Base-by-base conservation (phyloP, 768 basidiomycete genomes). In the Tricholoma saponaceum region DNA sequence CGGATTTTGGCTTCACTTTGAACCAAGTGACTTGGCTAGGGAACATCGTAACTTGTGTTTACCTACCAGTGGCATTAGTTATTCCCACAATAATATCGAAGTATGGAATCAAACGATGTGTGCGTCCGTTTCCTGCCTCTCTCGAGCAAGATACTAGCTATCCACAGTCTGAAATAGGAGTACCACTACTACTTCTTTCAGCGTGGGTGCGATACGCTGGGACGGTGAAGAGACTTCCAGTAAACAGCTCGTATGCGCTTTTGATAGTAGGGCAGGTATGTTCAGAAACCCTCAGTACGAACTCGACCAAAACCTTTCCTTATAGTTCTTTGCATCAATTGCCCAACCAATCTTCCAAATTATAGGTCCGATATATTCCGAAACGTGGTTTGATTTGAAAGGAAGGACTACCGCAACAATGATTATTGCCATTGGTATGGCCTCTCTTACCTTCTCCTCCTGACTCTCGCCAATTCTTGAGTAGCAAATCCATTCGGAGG, bases 1-100 rank as follows among this genome's bases (percentile, higher is more conserved):
- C 64, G 3, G 83, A 89, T 35, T 91, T 92, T 62, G 72, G 75
- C n/a, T 83, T 92, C 59, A 81, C 85, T 0, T 71, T 92, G 18
- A 76, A 84, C 69, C 72, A 88, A 68, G 85, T 90, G 13, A 92
- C 90, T 62, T 93, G 92, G 92, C 74, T 94, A 1, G 85, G 87
- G 9, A 93, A 89, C 63, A 76, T 87, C 53, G 73, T 86, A 18
- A 76, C 81, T 2, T 74, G 83, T 32, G 68, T 85, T 0, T 92
- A 83, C 60, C 74, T 93, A 14, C 86, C 87, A 0, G 74, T 76
- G 7, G 83, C 89, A 1, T 62, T 89, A 32, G 61, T 82, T 16
- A 72, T 87, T 13, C 91, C 92, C 0, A 64, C 77, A 10, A 61
- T 89, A 28, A 80, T 82, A 58, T 72, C 77, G 16, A 77, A 78